Evolutionary conservation across 2,329 filamentous ascomycete genomes (phyloP), one percentile per base, ranked within the genome.

Genomic region (Colletotrichum chrysophilum): DNA sequence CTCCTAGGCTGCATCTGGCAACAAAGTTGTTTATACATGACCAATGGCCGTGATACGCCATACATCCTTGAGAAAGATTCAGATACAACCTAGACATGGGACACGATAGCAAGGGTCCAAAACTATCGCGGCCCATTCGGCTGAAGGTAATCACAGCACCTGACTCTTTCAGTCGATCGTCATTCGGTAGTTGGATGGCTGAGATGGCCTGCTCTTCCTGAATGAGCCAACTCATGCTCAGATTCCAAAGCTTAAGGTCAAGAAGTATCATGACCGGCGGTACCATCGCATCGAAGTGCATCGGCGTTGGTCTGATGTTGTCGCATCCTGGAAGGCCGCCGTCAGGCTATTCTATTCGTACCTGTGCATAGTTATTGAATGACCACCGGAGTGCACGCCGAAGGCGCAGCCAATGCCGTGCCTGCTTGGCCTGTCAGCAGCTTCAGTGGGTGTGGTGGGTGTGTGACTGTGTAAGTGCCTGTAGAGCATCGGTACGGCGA

Each of bases 101-200:
- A 43, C 32, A 26, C n/a, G 16, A 75, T 30, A 16, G 34, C 74
- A 65, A 60, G 74, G 74, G 36, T 74, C 7, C 14, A 14, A 72
- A 71, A 76, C 32, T 69, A 74, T 66, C 64, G 65, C 64, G 43
- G 64, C 18, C 58, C 52, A 24, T 36, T 74, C 70, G 74, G 74
- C 36, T 48, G 43, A 52, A 52, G n/a, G 10, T 56, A 52, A 52
- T 74, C 34, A 43, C 26, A 64, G 32, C 64, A 60, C 34, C 56
- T 73, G 73, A 75, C 70, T 73, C 38, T 69, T 26, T 28, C 30
- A 55, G 67, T 66, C 61, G 72, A 74, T 74, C 61, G 52, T 55
- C 61, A 71, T 74, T 38, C 67, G 67, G 67, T 26, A 65, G 67
- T 34, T 30, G 38, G 67, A 60, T 24, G 61, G 67, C 43, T 24